A percentile compares a stretch with the other conserved stretches of the same genome.
These are phyloP conservation scores for Tolypocladium ovalisporum DNA, from an alignment of 2,329 filamentous ascomycete species.

Conservation along the genomic window DNA sequence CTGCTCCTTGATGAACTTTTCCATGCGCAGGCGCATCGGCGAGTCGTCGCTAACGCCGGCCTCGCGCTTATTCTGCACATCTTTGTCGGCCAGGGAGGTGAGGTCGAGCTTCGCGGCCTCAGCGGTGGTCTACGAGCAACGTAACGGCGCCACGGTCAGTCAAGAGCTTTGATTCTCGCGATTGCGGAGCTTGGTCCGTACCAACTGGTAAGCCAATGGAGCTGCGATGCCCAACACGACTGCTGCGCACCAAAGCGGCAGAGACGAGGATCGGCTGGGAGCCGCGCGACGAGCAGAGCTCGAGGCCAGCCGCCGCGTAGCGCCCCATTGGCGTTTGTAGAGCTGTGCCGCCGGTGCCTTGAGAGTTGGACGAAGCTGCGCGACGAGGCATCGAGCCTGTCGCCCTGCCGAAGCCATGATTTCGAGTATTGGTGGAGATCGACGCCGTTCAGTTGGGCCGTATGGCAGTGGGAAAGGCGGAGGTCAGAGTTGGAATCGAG, in stretches of 20 bases:
- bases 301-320: conserved; percentile 13
- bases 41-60: conserved; percentile 56
- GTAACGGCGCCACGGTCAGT: too few species aligned
- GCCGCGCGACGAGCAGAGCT: conserved; percentile 10
- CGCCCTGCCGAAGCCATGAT: conserved; percentile 18
- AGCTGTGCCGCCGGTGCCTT: conserved; percentile 7
- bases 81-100: conserved; percentile 72
- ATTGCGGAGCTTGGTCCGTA: conserved; percentile 18
- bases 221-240: conserved; percentile 39
- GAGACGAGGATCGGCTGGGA: conserved; percentile 7
- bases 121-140: conserved; percentile 24
- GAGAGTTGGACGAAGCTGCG: conserved; percentile 15
- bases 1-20: conserved; percentile 87
- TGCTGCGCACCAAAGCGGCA: conserved; percentile 21
- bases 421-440: not conserved
- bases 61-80: conserved; percentile 71
- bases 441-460: not conserved
- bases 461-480: not conserved
- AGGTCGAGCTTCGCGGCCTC: conserved; percentile 42
- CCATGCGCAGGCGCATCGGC: conserved; percentile 96
- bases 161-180: not conserved
- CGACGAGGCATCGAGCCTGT: conserved; percentile 17
- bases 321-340: conserved; percentile 14
- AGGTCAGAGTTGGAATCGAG: not conserved
- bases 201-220: conserved; percentile 48